Conservation (phyloP, 2,329 filamentous ascomycete species). For the Verticillium tricorpus region DNA sequence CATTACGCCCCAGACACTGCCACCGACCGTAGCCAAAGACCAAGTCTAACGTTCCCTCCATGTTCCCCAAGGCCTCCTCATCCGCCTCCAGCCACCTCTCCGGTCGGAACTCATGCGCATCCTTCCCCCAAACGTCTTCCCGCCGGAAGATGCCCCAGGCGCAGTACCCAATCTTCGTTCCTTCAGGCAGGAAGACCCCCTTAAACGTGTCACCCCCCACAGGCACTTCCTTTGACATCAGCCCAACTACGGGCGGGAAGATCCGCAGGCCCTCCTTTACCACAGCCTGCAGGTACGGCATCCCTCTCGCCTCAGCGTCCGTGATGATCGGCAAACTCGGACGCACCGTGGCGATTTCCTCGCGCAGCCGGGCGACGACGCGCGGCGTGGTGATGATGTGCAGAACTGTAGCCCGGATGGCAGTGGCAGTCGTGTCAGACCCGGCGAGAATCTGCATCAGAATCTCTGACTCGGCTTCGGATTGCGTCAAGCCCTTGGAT, state of each 20-base stretch:
- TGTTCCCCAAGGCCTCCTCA: constrained; percentile 22
- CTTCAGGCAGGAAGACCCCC: constrained; percentile 25
- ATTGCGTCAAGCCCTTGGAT: constrained; percentile 29
- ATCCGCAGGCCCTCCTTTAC: constrained; percentile 44
- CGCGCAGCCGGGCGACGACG: constrained; percentile 39
- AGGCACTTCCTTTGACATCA: constrained; percentile 33
- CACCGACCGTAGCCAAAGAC: constrained; percentile 34
- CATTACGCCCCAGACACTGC: constrained; percentile 31
- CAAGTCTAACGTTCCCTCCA: constrained; percentile 32
- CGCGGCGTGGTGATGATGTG: constrained; percentile 45
- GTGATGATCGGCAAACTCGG: constrained; percentile 17
- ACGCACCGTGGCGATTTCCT: constrained; percentile 33
- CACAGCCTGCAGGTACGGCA: constrained; percentile 44
- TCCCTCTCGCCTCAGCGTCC: constrained; percentile 26
- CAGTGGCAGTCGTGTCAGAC: constrained; percentile 53
- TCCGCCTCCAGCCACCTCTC: constrained; percentile 15
- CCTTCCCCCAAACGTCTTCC: constrained; percentile 7
- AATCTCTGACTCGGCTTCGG: constrained; percentile 38
- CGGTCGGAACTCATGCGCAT: constrained; percentile 9
- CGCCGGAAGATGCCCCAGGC: constrained; percentile 27
- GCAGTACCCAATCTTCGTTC: constrained; percentile 26
- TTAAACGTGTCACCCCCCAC: constrained; percentile 30
- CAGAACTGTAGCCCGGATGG: constrained; percentile 49
- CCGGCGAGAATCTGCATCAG: constrained; percentile 46
- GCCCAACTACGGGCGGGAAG: constrained; percentile 28